Conservation (phyloP, 306 rosid species). For the Cicer cuneatum region DNA sequence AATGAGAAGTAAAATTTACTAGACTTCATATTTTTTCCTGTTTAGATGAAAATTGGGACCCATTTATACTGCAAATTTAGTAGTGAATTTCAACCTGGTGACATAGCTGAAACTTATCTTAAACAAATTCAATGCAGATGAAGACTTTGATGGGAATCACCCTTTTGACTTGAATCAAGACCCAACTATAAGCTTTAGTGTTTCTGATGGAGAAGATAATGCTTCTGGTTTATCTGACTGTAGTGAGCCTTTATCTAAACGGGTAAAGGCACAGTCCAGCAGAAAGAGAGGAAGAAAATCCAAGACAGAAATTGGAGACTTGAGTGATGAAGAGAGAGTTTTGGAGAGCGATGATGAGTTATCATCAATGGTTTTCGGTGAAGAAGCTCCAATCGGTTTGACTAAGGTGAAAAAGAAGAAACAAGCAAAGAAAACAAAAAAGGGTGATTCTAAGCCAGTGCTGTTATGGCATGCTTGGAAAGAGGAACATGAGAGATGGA, state of each 20-base stretch:
- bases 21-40: not conserved
- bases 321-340: slow-evolving; percentile 9
- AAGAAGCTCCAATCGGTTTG: slow-evolving; percentile 18
- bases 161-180: slow-evolving; percentile 37
- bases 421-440: slow-evolving; percentile 43
- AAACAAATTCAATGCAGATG: slow-evolving; percentile 39
- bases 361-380: not conserved
- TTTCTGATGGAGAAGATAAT: slow-evolving; percentile 41
- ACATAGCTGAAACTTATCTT: slow-evolving; percentile 10
- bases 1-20: slow-evolving; percentile 16
- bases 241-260: slow-evolving; percentile 15
- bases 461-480: slow-evolving; percentile 77
- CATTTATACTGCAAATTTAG: slow-evolving; percentile 13
- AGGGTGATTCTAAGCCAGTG: slow-evolving; percentile 39
- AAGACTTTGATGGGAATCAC: slow-evolving; percentile 3
- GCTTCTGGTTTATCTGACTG: slow-evolving; percentile 42
- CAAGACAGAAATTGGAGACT: slow-evolving; percentile 29
- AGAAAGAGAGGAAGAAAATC: slow-evolving; percentile 10
- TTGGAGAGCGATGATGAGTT: slow-evolving; percentile 17
- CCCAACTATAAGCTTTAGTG: slow-evolving; percentile 25
- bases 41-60: not conserved
- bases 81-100: not conserved
- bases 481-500: slow-evolving; percentile 67
- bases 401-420: slow-evolving; percentile 15
- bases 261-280: slow-evolving; percentile 33